Conservation (phyloP, 192 early-diverging fungal genomes). For the Backusella tarrabulga region DNA sequence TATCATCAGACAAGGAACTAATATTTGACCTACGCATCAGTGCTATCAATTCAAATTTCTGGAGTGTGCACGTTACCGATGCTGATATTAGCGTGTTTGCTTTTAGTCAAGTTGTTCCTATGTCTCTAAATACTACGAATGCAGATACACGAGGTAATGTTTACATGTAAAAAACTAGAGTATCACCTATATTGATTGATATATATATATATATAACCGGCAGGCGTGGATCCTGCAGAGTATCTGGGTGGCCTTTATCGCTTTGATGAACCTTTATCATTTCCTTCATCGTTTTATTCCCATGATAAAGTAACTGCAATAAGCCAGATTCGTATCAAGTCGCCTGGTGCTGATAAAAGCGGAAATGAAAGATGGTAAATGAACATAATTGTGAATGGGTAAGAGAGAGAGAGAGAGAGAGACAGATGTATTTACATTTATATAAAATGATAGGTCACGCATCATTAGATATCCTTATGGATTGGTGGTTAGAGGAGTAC, state of each 20-base stretch:
- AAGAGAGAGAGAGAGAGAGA: background rate
- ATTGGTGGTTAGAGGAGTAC: constrained; percentile 28
- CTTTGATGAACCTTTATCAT: constrained; percentile 35
- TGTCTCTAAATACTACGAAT: background rate
- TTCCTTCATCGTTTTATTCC: constrained; percentile 25
- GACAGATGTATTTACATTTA: background rate
- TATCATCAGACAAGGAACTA: constrained; percentile 66
- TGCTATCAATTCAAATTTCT: constrained; percentile 55
- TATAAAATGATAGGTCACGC: constrained; percentile 20
- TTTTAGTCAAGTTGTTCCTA: constrained; percentile 36
- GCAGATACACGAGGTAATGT: background rate
- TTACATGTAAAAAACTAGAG: background rate
- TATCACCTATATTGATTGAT: background rate
- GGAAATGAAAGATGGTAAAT: constrained; percentile 41
- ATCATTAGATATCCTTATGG: constrained; percentile 39
- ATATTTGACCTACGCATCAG: constrained; percentile 62
- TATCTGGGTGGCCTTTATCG: constrained; percentile 30
- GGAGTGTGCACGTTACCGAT: constrained; percentile 52
- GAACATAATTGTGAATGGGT: background rate
- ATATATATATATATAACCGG: background rate
- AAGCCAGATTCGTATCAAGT: constrained; percentile 37
- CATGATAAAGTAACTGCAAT: constrained; percentile 8
- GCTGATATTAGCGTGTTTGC: constrained; percentile 68
- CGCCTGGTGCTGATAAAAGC: constrained; percentile 37
- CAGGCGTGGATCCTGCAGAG: constrained; percentile 33